Percentiles rank a stretch among this genome's conserved stretches.
These are phyloP conservation scores for Teratosphaeria gauchensis DNA, from an alignment of 2,329 filamentous ascomycete genomes.

Conservation along the genomic window DNA sequence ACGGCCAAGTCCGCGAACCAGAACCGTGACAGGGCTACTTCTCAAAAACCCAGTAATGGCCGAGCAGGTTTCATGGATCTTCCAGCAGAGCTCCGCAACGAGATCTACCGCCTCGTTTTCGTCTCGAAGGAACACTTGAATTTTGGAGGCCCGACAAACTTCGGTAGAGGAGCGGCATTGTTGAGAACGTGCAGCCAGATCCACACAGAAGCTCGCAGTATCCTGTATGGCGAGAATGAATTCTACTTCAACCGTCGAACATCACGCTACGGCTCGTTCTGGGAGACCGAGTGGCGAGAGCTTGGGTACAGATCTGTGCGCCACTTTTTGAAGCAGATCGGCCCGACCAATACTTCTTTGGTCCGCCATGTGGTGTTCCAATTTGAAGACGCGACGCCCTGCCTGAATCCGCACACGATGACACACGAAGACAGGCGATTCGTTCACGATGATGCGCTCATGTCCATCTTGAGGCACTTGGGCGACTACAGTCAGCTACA, in stretches of 20 bases:
- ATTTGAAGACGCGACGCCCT: conserved; percentile 37
- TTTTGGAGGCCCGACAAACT: conserved; percentile 28
- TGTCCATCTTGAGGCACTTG: conserved; percentile 37
- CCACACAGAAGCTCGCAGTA: conserved; percentile 34
- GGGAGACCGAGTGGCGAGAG: conserved; percentile 35
- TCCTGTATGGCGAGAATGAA: conserved; percentile 42
- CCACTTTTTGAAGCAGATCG: conserved; percentile 39
- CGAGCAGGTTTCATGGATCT: conserved; percentile 27
- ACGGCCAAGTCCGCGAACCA: neutral
- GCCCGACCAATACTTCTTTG: conserved; percentile 36
- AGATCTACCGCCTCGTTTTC: conserved; percentile 37
- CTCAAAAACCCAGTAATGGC: neutral
- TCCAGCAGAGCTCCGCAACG: conserved; percentile 37
- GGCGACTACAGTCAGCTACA: conserved; percentile 32
- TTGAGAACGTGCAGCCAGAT: conserved; percentile 38
- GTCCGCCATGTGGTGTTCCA: conserved; percentile 36
- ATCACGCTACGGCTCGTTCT: conserved; percentile 26
- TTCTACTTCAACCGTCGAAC: conserved; percentile 36
- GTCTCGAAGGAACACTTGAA: conserved; percentile 25
- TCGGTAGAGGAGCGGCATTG: conserved; percentile 35
- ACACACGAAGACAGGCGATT: conserved; percentile 38
- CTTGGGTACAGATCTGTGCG: conserved; percentile 37
- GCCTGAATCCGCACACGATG: conserved; percentile 29
- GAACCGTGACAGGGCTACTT: neutral
- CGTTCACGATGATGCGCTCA: conserved; percentile 37